Evolutionary conservation across 139 green algal species (phyloP).

Genomic region (Chlorella sorokiniana): DNA sequence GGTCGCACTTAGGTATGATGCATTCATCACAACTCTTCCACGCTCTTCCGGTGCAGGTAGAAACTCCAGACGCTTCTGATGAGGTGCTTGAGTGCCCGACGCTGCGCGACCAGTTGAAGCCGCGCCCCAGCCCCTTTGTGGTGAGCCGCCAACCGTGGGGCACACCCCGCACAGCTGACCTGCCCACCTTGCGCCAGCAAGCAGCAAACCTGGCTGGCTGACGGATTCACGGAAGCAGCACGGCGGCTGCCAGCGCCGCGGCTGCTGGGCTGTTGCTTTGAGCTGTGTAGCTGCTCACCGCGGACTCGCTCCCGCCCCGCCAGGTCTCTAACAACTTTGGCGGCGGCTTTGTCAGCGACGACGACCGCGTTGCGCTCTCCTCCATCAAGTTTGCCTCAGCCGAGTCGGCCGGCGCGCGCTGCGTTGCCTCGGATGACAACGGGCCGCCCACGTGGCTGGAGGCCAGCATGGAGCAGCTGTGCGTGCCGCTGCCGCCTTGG

Average conservation of each 20-base stretch:
- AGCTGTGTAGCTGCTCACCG: too few species aligned
- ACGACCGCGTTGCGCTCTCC: slow-evolving; percentile 80
- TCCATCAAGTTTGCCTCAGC: slow-evolving; percentile 80
- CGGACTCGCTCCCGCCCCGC: too few species aligned
- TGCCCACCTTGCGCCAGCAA: background rate
- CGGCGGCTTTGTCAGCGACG: slow-evolving; percentile 84
- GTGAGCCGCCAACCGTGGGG: background rate
- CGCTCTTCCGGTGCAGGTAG: background rate
- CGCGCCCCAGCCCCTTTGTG: slow-evolving; percentile 24
- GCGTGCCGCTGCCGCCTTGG: slow-evolving; percentile 82
- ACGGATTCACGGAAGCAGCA: background rate
- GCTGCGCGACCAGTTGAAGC: slow-evolving; percentile 49
- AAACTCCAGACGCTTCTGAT: slow-evolving; percentile 37
- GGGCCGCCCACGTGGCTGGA: slow-evolving; percentile 24
- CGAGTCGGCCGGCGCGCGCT: slow-evolving; percentile 55
- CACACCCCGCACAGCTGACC: background rate
- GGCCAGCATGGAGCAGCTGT: slow-evolving; percentile 62
- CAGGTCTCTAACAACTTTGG: slow-evolving; percentile 55
- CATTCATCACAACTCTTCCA: too few species aligned
- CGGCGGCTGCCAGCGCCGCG: background rate
- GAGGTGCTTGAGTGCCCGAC: slow-evolving; percentile 69
- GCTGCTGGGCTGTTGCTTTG: too few species aligned
- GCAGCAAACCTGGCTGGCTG: background rate
- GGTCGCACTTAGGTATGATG: too few species aligned
- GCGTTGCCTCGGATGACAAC: slow-evolving; percentile 9